Evolutionary conservation across 2,329 filamentous ascomycete genomes (phyloP), one percentile per base, ranked within the genome.

Genomic region (Pseudocercospora fijiensis): DNA sequence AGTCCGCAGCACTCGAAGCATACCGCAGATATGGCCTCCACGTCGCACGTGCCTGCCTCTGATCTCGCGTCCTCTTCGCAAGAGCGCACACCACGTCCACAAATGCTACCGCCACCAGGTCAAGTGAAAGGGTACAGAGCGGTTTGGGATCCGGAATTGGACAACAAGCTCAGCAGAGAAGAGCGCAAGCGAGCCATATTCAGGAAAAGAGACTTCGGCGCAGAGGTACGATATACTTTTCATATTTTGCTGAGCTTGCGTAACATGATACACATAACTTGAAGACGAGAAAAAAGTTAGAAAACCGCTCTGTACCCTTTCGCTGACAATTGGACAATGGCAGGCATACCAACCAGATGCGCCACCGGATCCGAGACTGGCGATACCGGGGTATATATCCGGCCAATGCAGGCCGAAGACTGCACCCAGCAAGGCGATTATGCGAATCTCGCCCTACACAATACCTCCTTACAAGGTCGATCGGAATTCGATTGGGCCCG

Each of bases 381-480:
- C 81, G 47, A 86, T 88, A 73, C 78, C 81, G 65, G 86, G 86
- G 71, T 89, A 89, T 74, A 83, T 81, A 66, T 76, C 77, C 61
- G 81, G 81, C 37, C 76, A 76, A 63, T 81, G 80, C 65, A 82
- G 85, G 13, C 72, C 76, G 27, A 74, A 71, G 61, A 70, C 66
- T 77, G 88, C 86, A 80, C 85, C 85, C 63, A 86, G 83, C 74
- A 94, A 89, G 80, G 88, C 86, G 68, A 91, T 86, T 71, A 80
- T 88, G 74, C 89, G 85, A 74, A 86, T 84, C 70, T 85, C 89
- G 27, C 90, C 90, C 0, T 96, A 96, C 78, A 88, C 89, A 65
- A 80, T 96, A 58, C 90, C 87, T 75, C 89, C 90, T 22, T 97
- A 96, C 77, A 79, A 86, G 26, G 95, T 92, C 77, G 93, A 98